Percentiles rank a stretch among this genome's conserved stretches.
Conservation (phyloP, 495 filamentous ascomycete species). For the Echria macrotheca region DNA sequence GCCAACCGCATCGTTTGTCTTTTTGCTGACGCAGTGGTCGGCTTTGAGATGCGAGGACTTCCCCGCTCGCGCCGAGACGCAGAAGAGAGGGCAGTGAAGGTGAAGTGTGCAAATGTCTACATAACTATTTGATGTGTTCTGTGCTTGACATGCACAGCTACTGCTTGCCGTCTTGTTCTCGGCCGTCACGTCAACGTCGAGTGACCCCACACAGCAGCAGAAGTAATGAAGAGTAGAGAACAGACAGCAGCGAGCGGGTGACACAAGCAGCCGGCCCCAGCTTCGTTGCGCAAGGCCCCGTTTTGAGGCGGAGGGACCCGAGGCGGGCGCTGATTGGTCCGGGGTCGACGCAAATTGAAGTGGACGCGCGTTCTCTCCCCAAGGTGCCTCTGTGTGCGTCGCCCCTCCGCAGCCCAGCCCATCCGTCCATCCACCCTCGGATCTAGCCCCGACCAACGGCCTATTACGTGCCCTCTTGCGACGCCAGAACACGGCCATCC, state of each 20-base stretch:
- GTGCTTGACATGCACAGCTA: too few species aligned
- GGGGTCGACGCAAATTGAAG: constrained; percentile 11
- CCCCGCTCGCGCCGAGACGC: too few species aligned
- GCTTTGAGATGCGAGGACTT: too few species aligned
- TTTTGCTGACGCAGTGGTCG: background rate
- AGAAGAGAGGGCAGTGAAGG: too few species aligned
- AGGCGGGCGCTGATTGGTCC: constrained; percentile 16
- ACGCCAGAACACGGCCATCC: background rate
- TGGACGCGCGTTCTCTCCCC: constrained; percentile 27
- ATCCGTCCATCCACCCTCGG: constrained; percentile 10
- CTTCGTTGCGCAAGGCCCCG: constrained; percentile 17
- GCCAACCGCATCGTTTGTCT: too few species aligned
- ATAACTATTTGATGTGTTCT: too few species aligned
- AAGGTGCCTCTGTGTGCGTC: constrained; percentile 20
- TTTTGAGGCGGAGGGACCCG: constrained; percentile 25
- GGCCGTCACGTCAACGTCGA: too few species aligned
- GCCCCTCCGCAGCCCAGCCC: constrained; percentile 13
- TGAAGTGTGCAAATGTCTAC: too few species aligned
- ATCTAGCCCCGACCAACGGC: background rate
- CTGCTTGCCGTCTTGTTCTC: too few species aligned
- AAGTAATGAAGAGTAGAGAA: too few species aligned
- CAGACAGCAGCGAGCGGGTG: background rate
- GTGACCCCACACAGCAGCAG: too few species aligned
- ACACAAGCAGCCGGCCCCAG: background rate
- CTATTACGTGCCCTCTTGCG: constrained; percentile 5